Percentiles rank a stretch among this genome's conserved stretches.
Evolutionary conservation across 1,284 basidiomycete species (phyloP).

Genomic region (Fomes fomentarius): DNA sequence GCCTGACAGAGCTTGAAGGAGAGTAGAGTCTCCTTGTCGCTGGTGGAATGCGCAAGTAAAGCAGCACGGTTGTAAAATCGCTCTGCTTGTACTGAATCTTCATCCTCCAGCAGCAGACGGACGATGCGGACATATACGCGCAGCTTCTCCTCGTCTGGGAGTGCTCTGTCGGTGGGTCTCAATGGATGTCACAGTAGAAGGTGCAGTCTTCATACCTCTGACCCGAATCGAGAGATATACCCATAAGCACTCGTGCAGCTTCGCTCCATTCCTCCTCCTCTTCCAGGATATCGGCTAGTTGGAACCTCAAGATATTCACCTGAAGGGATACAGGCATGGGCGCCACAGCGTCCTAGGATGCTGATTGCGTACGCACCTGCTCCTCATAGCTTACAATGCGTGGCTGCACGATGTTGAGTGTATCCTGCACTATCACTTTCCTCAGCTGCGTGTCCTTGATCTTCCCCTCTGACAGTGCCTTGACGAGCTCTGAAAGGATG

Average conservation of each 20-base stretch:
- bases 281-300: constrained; percentile 89
- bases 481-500: constrained; percentile 82
- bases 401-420: constrained; percentile 73
- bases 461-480: constrained; percentile 55
- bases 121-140: constrained; percentile 93
- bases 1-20: constrained; percentile 91
- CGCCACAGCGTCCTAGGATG: constrained; percentile 12
- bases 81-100: constrained; percentile 93
- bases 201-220: constrained; percentile 61
- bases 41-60: constrained; percentile 79
- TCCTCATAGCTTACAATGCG: constrained; percentile 91
- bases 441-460: constrained; percentile 60
- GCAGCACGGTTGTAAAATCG: constrained; percentile 97
- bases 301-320: constrained; percentile 84
- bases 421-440: constrained; percentile 74
- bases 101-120: constrained; percentile 93
- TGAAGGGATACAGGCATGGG: constrained; percentile 37
- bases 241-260: constrained; percentile 89
- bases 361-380: constrained; percentile 66
- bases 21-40: constrained; percentile 77
- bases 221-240: constrained; percentile 91
- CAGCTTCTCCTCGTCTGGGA: constrained; percentile 87
- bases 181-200: not conserved
- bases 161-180: constrained; percentile 47
- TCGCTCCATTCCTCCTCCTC: constrained; percentile 91